Evolutionary conservation across 2,329 filamentous ascomycete genomes (phyloP).

Genomic region (Venturia nashicola): DNA sequence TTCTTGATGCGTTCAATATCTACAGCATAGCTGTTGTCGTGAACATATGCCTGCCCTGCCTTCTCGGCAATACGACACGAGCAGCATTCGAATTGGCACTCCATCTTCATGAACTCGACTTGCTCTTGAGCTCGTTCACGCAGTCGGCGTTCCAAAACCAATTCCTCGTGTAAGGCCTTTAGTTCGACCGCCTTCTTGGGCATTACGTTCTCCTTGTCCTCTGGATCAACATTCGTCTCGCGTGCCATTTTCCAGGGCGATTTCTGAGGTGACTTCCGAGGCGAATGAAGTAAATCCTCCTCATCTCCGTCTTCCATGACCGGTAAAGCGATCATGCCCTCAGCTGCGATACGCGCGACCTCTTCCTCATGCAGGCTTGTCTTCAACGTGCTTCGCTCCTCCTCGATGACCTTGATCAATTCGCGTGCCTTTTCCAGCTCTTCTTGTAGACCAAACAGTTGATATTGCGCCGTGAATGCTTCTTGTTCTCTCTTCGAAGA

Average conservation of each 20-base stretch:
- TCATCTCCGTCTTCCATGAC: slow-evolving; percentile 32
- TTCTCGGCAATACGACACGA: slow-evolving; percentile 37
- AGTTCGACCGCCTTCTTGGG: slow-evolving; percentile 27
- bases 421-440: slow-evolving; percentile 54
- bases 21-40: slow-evolving; percentile 22
- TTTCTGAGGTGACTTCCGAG: slow-evolving; percentile 43
- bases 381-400: slow-evolving; percentile 64
- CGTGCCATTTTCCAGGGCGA: slow-evolving; percentile 31
- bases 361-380: slow-evolving; percentile 62
- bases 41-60: slow-evolving; percentile 25
- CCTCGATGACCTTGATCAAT: slow-evolving; percentile 52
- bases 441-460: slow-evolving; percentile 52
- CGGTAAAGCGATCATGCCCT: slow-evolving; percentile 57
- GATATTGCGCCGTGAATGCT: slow-evolving; percentile 54
- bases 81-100: slow-evolving; percentile 59
- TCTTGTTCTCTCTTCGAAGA: slow-evolving; percentile 53
- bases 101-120: slow-evolving; percentile 63
- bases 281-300: slow-evolving; percentile 51
- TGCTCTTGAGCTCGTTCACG: slow-evolving; percentile 60
- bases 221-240: slow-evolving; percentile 33
- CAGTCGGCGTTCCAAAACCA: slow-evolving; percentile 41
- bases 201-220: slow-evolving; percentile 35
- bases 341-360: slow-evolving; percentile 57
- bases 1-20: slow-evolving; percentile 27
- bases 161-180: slow-evolving; percentile 37